phyloP scores from a whole-genome alignment of 2,329 filamentous ascomycete species.

The Beauveria caledonica region DNA sequence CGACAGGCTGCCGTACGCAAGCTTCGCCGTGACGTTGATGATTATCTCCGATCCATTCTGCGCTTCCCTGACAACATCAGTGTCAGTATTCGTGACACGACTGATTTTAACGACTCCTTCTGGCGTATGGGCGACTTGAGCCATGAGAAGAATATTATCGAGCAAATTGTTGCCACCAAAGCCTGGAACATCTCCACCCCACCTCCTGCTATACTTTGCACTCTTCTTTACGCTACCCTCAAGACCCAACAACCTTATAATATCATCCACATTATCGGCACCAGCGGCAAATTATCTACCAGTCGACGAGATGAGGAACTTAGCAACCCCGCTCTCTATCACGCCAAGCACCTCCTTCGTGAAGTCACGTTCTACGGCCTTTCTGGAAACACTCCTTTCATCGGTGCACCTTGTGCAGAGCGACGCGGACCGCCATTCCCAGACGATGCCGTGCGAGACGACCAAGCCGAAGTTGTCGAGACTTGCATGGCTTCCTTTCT shows the following conservation, averaged over 20 bases:
- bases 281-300: conserved; percentile 40
- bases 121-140: conserved; percentile 8
- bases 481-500: conserved; percentile 45
- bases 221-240: conserved; percentile 45
- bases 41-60: background rate
- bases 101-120: conserved; percentile 8
- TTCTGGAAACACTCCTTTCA: conserved; percentile 37
- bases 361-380: conserved; percentile 48
- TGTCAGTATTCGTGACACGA: conserved; percentile 1
- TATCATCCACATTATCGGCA: conserved; percentile 43
- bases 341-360: conserved; percentile 46
- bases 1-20: background rate
- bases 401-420: conserved; percentile 21
- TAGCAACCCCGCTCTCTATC: conserved; percentile 42
- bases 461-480: conserved; percentile 40
- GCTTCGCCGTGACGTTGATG: conserved; percentile 4
- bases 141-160: conserved; percentile 4
- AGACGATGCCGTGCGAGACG: conserved; percentile 39
- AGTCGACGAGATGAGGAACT: conserved; percentile 40
- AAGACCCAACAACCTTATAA: conserved; percentile 39
- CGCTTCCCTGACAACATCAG: conserved; percentile 5
- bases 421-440: conserved; percentile 16
- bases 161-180: conserved; percentile 1
- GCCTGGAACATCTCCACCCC: conserved; percentile 5
- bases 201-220: conserved; percentile 38